phyloP scores from a whole-genome alignment of 345 rosid genomes.

The Eutrema heterophyllum region DNA sequence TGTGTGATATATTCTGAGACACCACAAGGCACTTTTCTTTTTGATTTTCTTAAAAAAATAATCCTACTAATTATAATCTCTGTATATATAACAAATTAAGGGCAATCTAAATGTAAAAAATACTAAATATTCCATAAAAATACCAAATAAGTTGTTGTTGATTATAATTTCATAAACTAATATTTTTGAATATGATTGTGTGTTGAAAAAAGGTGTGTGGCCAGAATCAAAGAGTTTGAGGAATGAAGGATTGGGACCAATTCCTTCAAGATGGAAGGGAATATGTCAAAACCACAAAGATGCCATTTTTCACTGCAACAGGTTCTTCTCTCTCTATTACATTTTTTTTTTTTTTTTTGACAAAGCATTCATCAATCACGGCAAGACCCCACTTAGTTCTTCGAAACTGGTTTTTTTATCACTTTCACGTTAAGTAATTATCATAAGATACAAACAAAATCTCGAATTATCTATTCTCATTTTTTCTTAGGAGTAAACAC shows the following conservation, averaged over 20 bases:
- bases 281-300: constrained; percentile 58
- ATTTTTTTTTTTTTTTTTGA: too few relatives aligned
- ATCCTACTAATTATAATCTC: neutral
- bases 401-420: too few relatives aligned
- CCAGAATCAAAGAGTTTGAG: constrained; percentile 88
- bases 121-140: too few relatives aligned
- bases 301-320: constrained; percentile 44
- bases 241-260: constrained; percentile 74
- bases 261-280: constrained; percentile 85
- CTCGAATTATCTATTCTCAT: too few relatives aligned
- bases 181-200: neutral
- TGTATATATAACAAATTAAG: too few relatives aligned
- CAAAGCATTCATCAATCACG: too few relatives aligned
- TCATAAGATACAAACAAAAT: too few relatives aligned
- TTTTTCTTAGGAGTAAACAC: too few relatives aligned
- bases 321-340: too few relatives aligned
- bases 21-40: neutral
- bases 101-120: too few relatives aligned
- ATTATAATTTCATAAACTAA: neutral
- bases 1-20: constrained; percentile 1
- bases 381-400: too few relatives aligned
- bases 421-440: too few relatives aligned
- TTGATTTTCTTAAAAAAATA: neutral
- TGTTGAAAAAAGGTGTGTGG: constrained; percentile 64
- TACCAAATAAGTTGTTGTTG: neutral